Evolutionary conservation across 805 yeast genomes (phyloP).

Genomic region (Ogataea salicorniae): DNA sequence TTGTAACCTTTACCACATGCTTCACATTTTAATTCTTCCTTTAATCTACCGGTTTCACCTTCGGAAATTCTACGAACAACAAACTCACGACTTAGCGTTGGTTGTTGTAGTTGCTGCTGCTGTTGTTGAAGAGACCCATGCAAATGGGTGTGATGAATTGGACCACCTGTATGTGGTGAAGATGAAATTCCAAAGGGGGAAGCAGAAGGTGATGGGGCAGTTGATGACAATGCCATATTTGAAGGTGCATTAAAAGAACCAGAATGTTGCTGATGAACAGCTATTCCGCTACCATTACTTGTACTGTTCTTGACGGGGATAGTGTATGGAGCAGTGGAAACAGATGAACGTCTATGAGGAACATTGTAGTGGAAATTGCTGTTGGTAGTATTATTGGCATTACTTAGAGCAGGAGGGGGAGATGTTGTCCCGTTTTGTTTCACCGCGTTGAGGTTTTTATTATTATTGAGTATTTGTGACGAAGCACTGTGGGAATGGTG

Average conservation of each 20-base stretch:
- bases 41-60: constrained; percentile 79
- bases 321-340: constrained; percentile 34
- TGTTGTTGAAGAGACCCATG: not conserved
- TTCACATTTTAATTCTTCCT: constrained; percentile 82
- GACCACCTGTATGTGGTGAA: constrained; percentile 22
- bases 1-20: constrained; percentile 91
- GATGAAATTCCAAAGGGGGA: constrained; percentile 8
- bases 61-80: constrained; percentile 80
- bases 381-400: constrained; percentile 1
- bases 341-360: constrained; percentile 31
- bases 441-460: not conserved
- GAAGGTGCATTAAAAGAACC: not conserved
- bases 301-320: constrained; percentile 26
- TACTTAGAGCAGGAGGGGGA: not conserved
- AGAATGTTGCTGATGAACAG: not conserved
- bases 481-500: not conserved
- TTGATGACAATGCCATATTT: constrained; percentile 16
- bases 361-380: constrained; percentile 13
- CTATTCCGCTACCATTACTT: not conserved
- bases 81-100: constrained; percentile 53
- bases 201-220: constrained; percentile 15
- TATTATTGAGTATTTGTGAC: constrained; percentile 1
- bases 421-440: not conserved
- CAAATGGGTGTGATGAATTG: constrained; percentile 10
- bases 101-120: constrained; percentile 33